Percentiles rank a stretch among this genome's conserved stretches.
Evolutionary conservation across 352 stramenopile species (phyloP).

Genomic region (Globisporangium paddicum): DNA sequence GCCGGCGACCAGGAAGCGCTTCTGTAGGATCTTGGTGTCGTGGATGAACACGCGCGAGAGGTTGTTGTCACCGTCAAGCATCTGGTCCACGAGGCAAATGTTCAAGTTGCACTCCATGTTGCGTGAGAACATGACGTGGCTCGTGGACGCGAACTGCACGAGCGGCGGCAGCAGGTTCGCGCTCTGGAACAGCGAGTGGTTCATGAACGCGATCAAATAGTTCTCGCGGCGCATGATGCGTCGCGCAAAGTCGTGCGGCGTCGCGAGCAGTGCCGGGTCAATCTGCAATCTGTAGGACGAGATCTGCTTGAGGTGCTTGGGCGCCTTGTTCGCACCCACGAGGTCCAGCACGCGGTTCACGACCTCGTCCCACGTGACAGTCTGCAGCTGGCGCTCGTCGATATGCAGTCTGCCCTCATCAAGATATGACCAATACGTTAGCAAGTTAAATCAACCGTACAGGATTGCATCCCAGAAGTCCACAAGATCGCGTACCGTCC

Average conservation of each 20-base stretch:
- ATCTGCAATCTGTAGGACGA: conserved; percentile 82
- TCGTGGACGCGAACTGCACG: conserved; percentile 68
- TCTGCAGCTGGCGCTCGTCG: conserved; percentile 76
- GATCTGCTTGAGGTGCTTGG: conserved; percentile 82
- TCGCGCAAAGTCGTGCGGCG: conserved; percentile 88
- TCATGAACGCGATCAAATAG: conserved; percentile 98
- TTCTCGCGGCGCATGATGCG: conserved; percentile 99
- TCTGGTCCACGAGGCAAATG: conserved; percentile 95
- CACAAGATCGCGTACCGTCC: conserved; percentile 35
- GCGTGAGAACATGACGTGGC: conserved; percentile 80
- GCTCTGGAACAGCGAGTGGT: conserved; percentile 92
- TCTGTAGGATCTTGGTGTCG: conserved; percentile 89
- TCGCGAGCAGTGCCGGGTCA: conserved; percentile 65
- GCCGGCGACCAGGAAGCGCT: conserved; percentile 92
- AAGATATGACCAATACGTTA: background rate
- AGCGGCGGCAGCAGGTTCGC: conserved; percentile 61
- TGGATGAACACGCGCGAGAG: conserved; percentile 88
- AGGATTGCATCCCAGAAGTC: too few relatives aligned
- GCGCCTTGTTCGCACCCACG: conserved; percentile 60
- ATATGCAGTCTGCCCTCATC: conserved; percentile 71
- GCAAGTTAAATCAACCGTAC: background rate
- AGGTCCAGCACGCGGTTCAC: conserved; percentile 80
- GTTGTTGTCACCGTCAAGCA: conserved; percentile 89
- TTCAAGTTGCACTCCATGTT: conserved; percentile 95
- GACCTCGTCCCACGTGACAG: conserved; percentile 87